Conservation (phyloP, 2,329 filamentous ascomycete genomes). For the Ophiognomonia clavigignenti-juglandacearum region DNA sequence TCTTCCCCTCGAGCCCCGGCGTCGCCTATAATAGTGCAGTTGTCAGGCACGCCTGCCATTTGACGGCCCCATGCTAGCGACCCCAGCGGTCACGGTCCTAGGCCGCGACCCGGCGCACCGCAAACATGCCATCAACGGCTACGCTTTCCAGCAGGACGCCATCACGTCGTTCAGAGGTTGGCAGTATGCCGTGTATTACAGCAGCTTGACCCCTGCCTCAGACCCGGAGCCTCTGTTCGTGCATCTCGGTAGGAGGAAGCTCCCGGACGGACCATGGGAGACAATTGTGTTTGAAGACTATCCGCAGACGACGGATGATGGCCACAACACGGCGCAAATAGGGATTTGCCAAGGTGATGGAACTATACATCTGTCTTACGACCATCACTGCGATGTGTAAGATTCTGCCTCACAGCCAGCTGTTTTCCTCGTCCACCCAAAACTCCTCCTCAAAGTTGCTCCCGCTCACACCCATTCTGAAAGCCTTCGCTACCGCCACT, state of each 20-base stretch:
- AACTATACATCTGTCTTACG: constrained; percentile 48
- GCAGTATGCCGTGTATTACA: constrained; percentile 45
- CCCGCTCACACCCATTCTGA: too few relatives aligned
- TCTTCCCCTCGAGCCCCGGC: too few relatives aligned
- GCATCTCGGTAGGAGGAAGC: constrained; percentile 39
- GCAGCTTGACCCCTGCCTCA: constrained; percentile 16
- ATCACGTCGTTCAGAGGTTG: constrained; percentile 41
- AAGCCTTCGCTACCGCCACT: constrained; percentile 34
- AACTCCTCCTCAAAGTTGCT: too few relatives aligned
- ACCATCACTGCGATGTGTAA: constrained; percentile 42
- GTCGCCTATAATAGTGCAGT: too few relatives aligned
- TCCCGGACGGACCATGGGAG: constrained; percentile 38
- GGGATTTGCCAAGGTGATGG: constrained; percentile 45
- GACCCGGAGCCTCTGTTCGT: constrained; percentile 33
- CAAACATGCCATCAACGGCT: constrained; percentile 36
- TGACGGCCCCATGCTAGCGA: constrained; percentile 21
- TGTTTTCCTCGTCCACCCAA: too few relatives aligned
- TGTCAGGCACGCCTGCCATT: too few relatives aligned
- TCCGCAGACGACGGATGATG: constrained; percentile 43
- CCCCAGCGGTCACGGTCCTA: constrained; percentile 28
- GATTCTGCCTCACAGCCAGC: too few relatives aligned
- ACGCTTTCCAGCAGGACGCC: constrained; percentile 44
- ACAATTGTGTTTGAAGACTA: constrained; percentile 44
- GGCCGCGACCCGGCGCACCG: constrained; percentile 32
- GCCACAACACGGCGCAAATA: constrained; percentile 49